These are phyloP conservation scores for Boechera stricta DNA, from an alignment of 345 rosid species.

Conservation along the genomic window DNA sequence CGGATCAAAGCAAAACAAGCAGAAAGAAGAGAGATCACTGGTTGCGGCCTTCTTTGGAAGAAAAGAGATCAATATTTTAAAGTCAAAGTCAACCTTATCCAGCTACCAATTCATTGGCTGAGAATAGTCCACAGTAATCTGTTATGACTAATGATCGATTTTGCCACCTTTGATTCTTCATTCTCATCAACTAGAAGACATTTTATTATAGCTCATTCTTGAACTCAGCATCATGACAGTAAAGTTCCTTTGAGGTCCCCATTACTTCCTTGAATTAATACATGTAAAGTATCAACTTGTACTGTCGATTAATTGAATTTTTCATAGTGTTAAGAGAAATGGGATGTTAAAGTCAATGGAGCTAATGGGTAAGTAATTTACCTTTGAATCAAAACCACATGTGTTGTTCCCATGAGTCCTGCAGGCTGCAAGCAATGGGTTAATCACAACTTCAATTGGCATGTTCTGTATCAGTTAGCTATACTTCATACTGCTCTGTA, in stretches of 20 bases:
- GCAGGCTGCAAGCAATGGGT: not conserved
- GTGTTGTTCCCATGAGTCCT: not conserved
- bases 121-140: constrained; percentile 9
- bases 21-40: not conserved
- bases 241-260: not conserved
- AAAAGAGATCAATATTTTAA: not conserved
- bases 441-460: not conserved
- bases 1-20: not conserved
- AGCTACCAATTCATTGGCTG: constrained; percentile 9
- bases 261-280: not conserved
- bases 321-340: not conserved
- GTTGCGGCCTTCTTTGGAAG: not conserved
- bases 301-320: not conserved
- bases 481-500: too few species aligned
- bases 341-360: not conserved
- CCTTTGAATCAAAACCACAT: not conserved
- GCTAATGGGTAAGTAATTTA: not conserved
- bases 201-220: not conserved
- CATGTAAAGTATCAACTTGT: not conserved
- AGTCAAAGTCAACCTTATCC: constrained; percentile 20
- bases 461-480: too few species aligned
- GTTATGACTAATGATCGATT: not conserved
- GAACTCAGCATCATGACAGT: not conserved
- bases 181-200: not conserved
- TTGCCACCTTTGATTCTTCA: not conserved